phyloP scores from a whole-genome alignment of 805 yeast genomes.

The Kodamaea neixiangensis region DNA sequence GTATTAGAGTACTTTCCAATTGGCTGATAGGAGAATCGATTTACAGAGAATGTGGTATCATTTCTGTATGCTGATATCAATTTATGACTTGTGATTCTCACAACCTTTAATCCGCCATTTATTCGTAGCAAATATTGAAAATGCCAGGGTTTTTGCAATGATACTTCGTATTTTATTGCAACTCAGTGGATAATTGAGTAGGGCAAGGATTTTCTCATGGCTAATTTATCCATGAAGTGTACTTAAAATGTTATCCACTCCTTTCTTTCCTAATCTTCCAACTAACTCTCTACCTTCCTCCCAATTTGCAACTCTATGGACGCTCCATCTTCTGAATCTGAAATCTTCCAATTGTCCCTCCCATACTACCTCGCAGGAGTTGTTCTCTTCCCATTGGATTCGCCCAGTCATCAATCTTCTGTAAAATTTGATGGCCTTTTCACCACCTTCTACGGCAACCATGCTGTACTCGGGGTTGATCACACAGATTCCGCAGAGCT shows the following conservation, averaged over 20 bases:
- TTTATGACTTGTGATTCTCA: too few relatives aligned
- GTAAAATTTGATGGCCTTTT: constrained; percentile 59
- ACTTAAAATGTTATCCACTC: constrained; percentile 56
- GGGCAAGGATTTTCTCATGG: too few relatives aligned
- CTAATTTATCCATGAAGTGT: background rate
- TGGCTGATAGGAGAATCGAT: too few relatives aligned
- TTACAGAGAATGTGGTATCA: too few relatives aligned
- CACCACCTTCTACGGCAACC: constrained; percentile 76
- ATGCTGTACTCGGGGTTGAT: constrained; percentile 50
- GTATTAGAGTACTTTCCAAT: too few relatives aligned
- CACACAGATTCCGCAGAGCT: constrained; percentile 63
- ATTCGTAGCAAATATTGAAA: too few relatives aligned
- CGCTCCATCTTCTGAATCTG: constrained; percentile 70
- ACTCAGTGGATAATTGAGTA: too few relatives aligned
- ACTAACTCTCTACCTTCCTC: constrained; percentile 53
- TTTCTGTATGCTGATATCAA: too few relatives aligned
- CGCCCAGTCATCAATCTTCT: constrained; percentile 60
- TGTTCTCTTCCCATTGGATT: constrained; percentile 62
- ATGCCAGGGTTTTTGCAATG: too few relatives aligned
- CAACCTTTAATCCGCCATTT: too few relatives aligned
- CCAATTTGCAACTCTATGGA: constrained; percentile 52
- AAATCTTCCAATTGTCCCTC: constrained; percentile 60
- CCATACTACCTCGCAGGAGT: constrained; percentile 52
- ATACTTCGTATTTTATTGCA: too few relatives aligned
- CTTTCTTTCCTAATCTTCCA: constrained; percentile 50